Conservation (phyloP, 495 filamentous ascomycete species). For the Aspergillus hancockii region DNA sequence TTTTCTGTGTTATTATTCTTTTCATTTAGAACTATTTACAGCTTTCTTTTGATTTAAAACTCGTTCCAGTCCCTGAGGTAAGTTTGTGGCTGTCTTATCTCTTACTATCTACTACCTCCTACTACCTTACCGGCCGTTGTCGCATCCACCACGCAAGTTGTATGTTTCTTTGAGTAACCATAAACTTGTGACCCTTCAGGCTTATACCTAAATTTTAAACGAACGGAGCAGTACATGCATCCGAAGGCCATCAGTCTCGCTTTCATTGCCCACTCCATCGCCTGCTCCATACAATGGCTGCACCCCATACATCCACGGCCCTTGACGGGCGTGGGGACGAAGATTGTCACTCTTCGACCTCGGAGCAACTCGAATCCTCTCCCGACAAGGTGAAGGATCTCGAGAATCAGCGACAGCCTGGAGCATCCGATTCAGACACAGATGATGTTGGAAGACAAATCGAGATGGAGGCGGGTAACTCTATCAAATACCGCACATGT, state of each 20-base stretch:
- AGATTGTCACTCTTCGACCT: constrained; percentile 24
- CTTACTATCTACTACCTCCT: too few relatives aligned
- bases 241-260: constrained; percentile 26
- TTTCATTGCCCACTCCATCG: constrained; percentile 30
- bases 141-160: background rate
- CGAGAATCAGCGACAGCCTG: constrained; percentile 30
- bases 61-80: background rate
- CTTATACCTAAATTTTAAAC: background rate
- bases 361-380: constrained; percentile 27
- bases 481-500: constrained; percentile 87
- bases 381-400: constrained; percentile 37
- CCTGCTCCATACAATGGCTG: constrained; percentile 47
- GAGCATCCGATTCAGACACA: constrained; percentile 34
- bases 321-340: constrained; percentile 19
- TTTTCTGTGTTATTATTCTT: background rate
- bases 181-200: background rate
- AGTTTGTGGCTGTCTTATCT: background rate
- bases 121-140: background rate
- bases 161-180: background rate
- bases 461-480: constrained; percentile 71
- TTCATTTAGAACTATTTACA: background rate
- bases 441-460: constrained; percentile 68
- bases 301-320: constrained; percentile 26
- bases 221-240: constrained; percentile 40
- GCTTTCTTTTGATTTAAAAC: background rate